Evolutionary conservation across 164 flowering plant genomes (phyloP).

Genomic region (Buxus sempervirens): DNA sequence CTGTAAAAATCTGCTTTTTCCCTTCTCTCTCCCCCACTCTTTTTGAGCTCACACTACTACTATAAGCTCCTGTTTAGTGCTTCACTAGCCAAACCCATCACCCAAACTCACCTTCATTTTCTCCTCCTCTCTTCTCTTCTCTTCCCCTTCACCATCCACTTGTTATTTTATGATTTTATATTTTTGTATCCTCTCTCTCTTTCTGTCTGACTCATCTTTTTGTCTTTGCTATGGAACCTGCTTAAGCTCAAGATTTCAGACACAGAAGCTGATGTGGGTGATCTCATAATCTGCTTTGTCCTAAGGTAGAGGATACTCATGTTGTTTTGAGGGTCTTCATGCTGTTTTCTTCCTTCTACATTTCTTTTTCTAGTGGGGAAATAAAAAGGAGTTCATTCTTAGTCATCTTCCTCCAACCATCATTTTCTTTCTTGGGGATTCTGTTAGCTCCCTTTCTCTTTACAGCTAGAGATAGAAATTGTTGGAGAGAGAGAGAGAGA

Average conservation of each 20-base stretch:
- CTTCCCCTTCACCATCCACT: slow-evolving; percentile 1
- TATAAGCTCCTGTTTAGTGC: slow-evolving; percentile 46
- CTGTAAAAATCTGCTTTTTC: slow-evolving; percentile 27
- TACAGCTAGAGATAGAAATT: not conserved
- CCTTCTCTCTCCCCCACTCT: slow-evolving; percentile 16
- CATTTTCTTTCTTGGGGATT: slow-evolving; percentile 11
- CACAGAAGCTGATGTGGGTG: slow-evolving; percentile 14
- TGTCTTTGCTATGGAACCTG: not conserved
- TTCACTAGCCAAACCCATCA: slow-evolving; percentile 41
- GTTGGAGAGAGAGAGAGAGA: slow-evolving; percentile 4
- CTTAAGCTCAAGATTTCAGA: slow-evolving; percentile 7
- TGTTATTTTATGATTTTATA: not conserved
- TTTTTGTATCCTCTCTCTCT: slow-evolving; percentile 10
- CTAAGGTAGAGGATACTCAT: slow-evolving; percentile 9
- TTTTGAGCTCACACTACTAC: slow-evolving; percentile 25
- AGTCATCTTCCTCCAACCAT: slow-evolving; percentile 7
- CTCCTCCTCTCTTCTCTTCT: slow-evolving; percentile 14
- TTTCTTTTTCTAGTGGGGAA: slow-evolving; percentile 9
- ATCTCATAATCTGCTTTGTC: not conserved
- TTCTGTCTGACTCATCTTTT: not conserved
- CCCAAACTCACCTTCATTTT: slow-evolving; percentile 22
- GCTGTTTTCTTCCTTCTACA: not conserved
- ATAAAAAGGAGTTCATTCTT: slow-evolving; percentile 3
- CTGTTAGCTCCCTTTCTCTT: slow-evolving; percentile 8
- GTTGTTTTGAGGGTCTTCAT: slow-evolving; percentile 2